Evolutionary conservation across 768 basidiomycete genomes (phyloP).

Genomic region (Phylloporus sp.): DNA sequence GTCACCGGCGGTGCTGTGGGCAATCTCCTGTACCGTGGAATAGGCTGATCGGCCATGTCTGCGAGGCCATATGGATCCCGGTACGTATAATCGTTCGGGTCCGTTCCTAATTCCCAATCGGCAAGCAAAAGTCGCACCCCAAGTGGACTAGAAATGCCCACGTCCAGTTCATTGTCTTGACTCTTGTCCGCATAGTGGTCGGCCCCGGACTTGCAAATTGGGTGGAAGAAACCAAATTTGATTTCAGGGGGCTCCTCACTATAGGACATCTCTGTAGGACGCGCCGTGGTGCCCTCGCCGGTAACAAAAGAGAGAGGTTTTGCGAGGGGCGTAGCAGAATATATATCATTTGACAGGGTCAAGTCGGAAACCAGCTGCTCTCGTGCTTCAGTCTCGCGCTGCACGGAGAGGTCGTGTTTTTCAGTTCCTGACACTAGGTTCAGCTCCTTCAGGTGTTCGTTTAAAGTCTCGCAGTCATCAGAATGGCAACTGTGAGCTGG

Average conservation of each 20-base stretch:
- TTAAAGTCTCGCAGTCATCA: constrained; percentile 30
- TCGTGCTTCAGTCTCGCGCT: constrained; percentile 49
- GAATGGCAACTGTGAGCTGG: constrained; percentile 38
- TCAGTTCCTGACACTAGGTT: constrained; percentile 38
- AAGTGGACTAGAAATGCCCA: constrained; percentile 34
- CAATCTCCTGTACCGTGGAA: constrained; percentile 12
- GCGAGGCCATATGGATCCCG: constrained; percentile 48
- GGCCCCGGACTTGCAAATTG: constrained; percentile 32
- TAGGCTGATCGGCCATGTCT: constrained; percentile 15
- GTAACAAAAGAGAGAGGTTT: constrained; percentile 11
- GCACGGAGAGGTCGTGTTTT: constrained; percentile 36
- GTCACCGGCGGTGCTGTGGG: background rate
- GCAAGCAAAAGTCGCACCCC: constrained; percentile 61
- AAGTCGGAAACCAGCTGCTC: constrained; percentile 64
- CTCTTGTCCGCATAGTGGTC: constrained; percentile 28
- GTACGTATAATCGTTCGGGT: constrained; percentile 49
- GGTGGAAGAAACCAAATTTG: constrained; percentile 58
- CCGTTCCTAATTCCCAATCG: constrained; percentile 59
- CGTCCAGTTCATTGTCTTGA: constrained; percentile 11
- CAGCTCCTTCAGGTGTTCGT: constrained; percentile 39
- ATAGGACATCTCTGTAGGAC: constrained; percentile 43
- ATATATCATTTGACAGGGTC: constrained; percentile 52
- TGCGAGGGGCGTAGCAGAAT: constrained; percentile 41
- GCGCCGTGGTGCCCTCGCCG: background rate
- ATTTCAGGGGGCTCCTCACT: constrained; percentile 52